Conservation (phyloP, 1,139 yeast genomes). For the Geotrichum fermentans region DNA sequence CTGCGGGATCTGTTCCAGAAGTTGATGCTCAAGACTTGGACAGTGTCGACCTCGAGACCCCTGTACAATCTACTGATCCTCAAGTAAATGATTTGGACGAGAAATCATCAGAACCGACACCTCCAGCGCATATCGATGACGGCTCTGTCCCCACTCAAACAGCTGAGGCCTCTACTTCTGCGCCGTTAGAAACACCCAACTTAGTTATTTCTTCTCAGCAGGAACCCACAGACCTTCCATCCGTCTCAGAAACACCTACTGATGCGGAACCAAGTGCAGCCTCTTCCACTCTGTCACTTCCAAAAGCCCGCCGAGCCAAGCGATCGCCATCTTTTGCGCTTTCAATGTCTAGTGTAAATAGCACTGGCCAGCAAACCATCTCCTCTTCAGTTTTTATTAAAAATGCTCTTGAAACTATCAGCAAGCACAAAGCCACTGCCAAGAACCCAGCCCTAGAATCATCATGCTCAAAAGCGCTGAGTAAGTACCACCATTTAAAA, state of each 20-base stretch:
- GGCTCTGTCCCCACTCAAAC: no score
- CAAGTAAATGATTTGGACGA: no score
- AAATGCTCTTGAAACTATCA: constrained; percentile 45
- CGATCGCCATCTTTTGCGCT: constrained; percentile 34
- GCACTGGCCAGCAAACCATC: constrained; percentile 31
- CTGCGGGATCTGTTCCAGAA: constrained; percentile 1
- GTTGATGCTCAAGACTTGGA: constrained; percentile 10
- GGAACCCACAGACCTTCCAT: no score
- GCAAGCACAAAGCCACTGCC: constrained; percentile 48
- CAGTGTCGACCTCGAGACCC: constrained; percentile 11
- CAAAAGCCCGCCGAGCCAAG: constrained; percentile 20
- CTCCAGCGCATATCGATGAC: no score
- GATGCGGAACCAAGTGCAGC: not conserved
- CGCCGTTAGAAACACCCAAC: not conserved
- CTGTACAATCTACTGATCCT: not conserved
- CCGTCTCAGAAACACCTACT: no score
- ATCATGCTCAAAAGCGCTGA: constrained; percentile 43
- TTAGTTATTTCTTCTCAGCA: not conserved
- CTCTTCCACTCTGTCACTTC: not conserved
- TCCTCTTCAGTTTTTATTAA: constrained; percentile 44
- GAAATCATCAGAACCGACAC: no score
- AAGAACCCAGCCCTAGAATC: constrained; percentile 44
- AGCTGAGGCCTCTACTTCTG: not conserved
- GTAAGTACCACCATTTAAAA: constrained; percentile 25
- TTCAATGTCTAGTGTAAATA: constrained; percentile 28